Base-by-base conservation (phyloP, 139 green algal species). In the Closterium sp. region DNA sequence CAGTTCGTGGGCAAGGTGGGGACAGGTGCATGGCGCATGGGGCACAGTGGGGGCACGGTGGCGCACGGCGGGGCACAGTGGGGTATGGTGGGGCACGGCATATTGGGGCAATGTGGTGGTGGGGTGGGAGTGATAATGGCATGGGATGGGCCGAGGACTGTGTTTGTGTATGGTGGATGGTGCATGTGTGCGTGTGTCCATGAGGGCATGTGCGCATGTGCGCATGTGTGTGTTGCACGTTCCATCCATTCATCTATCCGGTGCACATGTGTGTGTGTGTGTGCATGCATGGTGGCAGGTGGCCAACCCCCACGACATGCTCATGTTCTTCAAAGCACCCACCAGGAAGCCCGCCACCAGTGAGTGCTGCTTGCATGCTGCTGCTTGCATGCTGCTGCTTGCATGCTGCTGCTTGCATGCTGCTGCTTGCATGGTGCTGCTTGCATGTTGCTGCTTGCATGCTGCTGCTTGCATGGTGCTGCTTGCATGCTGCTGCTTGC, bases 261-360 rank as follows among this genome's bases (percentile, higher is more conserved):
- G 5, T 50, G 38, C 38, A 50, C 22, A 88, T 70, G 88, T 9
- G 50, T 91, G 42, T 62, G 42, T 86, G 31, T 31, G 11, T 4
- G 7, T 89, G 50, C 89, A 13, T 88, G 22, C 9, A 21, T 89
- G 50, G 0, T 1, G 22, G 29, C 92, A 94, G 92, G 93, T 99
- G 86, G 98, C 98, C 91, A 99, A 99, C 95, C 98, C 98, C 0
- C 95, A 98, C 42, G 98, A 99, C 93, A 97, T 99, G 27, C 92
- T 99, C 31, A 92, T 97, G 22, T 99, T 97, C 96, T 94, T 96
- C 87, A 99, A 99, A 95, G 90, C 91, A 19, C 28, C 94, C 50
- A 92, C 90, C 87, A 95, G 93, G 85, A 90, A 90, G 4, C 19
- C 11, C 30, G 31, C 84, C 85, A 31, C 32, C 31, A 24, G 86